Evolutionary conservation across 306 rosid genomes (phyloP), one percentile per base, ranked within the genome.

Genomic region (Luffa acutangula): DNA sequence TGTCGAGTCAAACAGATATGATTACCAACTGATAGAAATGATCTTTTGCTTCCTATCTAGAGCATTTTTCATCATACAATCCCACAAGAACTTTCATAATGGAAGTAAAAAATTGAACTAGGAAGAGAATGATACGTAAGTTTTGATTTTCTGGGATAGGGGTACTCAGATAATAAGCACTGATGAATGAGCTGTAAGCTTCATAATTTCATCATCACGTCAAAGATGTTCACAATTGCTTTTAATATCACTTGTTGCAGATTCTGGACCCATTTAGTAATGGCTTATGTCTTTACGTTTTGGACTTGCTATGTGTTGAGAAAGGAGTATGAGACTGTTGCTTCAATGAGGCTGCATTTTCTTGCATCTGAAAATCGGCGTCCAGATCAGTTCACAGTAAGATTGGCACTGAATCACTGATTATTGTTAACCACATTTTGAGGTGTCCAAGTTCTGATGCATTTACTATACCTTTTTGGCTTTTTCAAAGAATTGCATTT

Each of bases 191-290:
- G 33, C 76, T 11, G 43, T 51, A 73, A 48, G 20, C 59, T 73
- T 73, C 10, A 4, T 45, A 21, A 43, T 71, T 70, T 71, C 76
- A 33, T 71, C 56, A 15, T 60, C 60, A 7, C 14, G 25, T 49
- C 49, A 13, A 73, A 73, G 9, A 13, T 73, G 25, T 73, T 49
- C 60, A 48, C 59, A 73, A 14, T 1, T 48, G 20, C 48, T 78
- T 33, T 9, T 18, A 36, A 6, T 18, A 4, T 79, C 76, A 48
- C 45, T 21, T 79, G 70, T 85, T 87, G 85, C 93, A 95, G 99
- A 88, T 95, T 95, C 83, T 95, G 97, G 99, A 91, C 99, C 79
- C 99, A 95, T 86, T 83, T 93, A 86, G 90, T 89, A 78, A 95
- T 95, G 97, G 97, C 97, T 60, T 95, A 95, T 87, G 93, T 84